Evolutionary conservation across 768 basidiomycete genomes (phyloP), one percentile per base, ranked within the genome.

Genomic region (Boletellus emodensis): DNA sequence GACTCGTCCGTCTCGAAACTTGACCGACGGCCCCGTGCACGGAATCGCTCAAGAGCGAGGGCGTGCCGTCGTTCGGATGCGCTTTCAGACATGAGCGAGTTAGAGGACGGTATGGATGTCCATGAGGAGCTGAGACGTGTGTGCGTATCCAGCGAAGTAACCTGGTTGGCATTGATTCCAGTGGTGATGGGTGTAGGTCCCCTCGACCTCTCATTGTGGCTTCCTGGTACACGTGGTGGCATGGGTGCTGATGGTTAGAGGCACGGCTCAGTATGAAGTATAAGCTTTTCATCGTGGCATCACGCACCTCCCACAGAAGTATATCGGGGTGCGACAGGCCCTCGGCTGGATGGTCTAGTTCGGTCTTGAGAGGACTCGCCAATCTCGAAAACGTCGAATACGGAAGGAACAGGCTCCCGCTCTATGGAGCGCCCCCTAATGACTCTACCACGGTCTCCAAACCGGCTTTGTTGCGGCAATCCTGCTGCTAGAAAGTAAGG

Each of bases 81-180:
- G 51, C 66, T 77, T 56, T 79, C 78, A 1, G 71, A 68, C 36
- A 75, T 69, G 39, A 74, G 71, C 0, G 72, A 73, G 33, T 70
- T 77, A 20, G 71, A 67, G 9, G 67, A 62, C 6, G 68, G 66
- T 15, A 67, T 54, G 30, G 70, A 64, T 14, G 70, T 32, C 50
- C 70, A 61, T 3, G 70, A 61, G 26, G 62, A 44, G 32, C 63
- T 63, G 26, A 52, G 36, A 34, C 61, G 61, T 12, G 54, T 14
- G 35, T 58, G 56, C 37, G 51, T 30, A 42, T 59, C 61, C 15
- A 56, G 57, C 18, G 59, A 44, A 28, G 46, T 44, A 15, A 7
- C 18, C 17, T 47, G 54, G 44, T 40, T 57, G 44, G 24, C 24
- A 13, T 39, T 46, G 48, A 28, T 17, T 43, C 46, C 4, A 28